Conservation (phyloP, 2,329 filamentous ascomycete genomes). For the Pochonia chlamydosporia region DNA sequence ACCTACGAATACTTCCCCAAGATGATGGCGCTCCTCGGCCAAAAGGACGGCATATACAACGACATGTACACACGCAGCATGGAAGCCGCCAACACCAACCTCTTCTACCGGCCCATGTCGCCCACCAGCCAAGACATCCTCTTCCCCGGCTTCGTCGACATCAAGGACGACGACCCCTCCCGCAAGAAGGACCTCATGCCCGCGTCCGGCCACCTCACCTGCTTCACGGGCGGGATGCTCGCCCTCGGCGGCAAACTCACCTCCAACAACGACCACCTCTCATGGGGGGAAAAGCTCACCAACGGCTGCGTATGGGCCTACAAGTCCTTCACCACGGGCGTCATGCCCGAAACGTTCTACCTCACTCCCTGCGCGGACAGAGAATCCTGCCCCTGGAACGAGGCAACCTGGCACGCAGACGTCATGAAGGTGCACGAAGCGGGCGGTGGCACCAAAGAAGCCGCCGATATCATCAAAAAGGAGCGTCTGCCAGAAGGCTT, state of each 20-base stretch:
- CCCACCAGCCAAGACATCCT: conserved; percentile 57
- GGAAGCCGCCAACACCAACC: conserved; percentile 51
- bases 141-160: conserved; percentile 41
- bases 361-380: conserved; percentile 31
- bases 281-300: conserved; percentile 56
- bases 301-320: conserved; percentile 69
- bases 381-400: conserved; percentile 27
- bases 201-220: conserved; percentile 9
- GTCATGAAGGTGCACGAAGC: conserved; percentile 17
- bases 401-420: conserved; percentile 28
- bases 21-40: conserved; percentile 60
- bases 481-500: conserved; percentile 50
- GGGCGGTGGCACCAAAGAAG: conserved; percentile 16
- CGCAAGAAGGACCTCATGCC: not conserved
- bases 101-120: conserved; percentile 66
- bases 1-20: conserved; percentile 57
- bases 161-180: conserved; percentile 39
- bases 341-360: conserved; percentile 49
- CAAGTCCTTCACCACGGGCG: conserved; percentile 49
- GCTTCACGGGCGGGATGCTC: conserved; percentile 67
- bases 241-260: conserved; percentile 61
- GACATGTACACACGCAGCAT: conserved; percentile 58
- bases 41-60: conserved; percentile 51
- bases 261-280: conserved; percentile 51
- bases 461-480: conserved; percentile 19